Evolutionary conservation across 2,329 filamentous ascomycete genomes (phyloP).

Genomic region (Chrysoporthe cubensis): DNA sequence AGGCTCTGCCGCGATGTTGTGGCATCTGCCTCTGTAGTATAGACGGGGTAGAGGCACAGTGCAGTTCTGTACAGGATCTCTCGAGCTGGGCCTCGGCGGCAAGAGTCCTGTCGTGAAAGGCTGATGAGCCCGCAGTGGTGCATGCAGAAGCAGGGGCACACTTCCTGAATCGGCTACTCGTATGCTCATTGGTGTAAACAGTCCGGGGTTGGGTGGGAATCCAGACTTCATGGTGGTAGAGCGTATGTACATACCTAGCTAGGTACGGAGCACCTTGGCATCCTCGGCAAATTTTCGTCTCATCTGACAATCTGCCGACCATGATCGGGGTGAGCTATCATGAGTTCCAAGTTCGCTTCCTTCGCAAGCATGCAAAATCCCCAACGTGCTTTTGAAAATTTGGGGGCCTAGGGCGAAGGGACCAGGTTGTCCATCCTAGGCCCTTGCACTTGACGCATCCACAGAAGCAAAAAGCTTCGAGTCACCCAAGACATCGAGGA

Average conservation of each 20-base stretch:
- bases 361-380: neutral
- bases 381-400: neutral
- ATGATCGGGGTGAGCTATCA: slow-evolving; percentile 7
- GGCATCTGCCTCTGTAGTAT: neutral
- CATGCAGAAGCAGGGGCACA: slow-evolving; percentile 24
- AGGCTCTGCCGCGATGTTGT: neutral
- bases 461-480: slow-evolving; percentile 4
- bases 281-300: slow-evolving; percentile 22
- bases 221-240: neutral
- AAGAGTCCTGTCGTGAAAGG: slow-evolving; percentile 46
- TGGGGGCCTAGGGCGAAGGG: neutral
- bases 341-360: neutral
- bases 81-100: slow-evolving; percentile 37
- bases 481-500: slow-evolving; percentile 4
- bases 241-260: slow-evolving; percentile 9
- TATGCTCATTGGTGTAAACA: slow-evolving; percentile 24
- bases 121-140: slow-evolving; percentile 35
- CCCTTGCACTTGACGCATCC: slow-evolving; percentile 16
- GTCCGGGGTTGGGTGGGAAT: slow-evolving; percentile 26
- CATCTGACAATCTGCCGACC: slow-evolving; percentile 13
- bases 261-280: slow-evolving; percentile 1
- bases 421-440: slow-evolving; percentile 2
- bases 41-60: slow-evolving; percentile 10
- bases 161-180: slow-evolving; percentile 16
- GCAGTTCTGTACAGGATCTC: slow-evolving; percentile 1